Evolutionary conservation across 495 filamentous ascomycete species (phyloP).

Genomic region (Talaromyces adpressus): DNA sequence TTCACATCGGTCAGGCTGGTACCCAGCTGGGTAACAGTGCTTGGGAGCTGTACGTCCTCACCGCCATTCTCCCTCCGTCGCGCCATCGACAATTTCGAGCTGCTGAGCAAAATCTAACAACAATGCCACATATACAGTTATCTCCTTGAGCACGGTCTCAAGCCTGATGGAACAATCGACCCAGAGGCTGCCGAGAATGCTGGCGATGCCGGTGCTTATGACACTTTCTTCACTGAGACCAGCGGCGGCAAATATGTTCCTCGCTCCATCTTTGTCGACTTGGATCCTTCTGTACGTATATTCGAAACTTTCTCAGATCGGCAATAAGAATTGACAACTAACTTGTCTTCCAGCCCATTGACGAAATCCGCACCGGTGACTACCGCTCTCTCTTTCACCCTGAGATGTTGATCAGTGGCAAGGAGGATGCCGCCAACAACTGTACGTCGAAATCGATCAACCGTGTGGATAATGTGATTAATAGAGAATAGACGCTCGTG

Average conservation of each 20-base stretch:
- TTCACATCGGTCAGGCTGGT: conserved; percentile 92
- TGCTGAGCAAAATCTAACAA: background rate
- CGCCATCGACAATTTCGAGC: background rate
- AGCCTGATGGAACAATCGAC: conserved; percentile 64
- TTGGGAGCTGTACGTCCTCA: conserved; percentile 82
- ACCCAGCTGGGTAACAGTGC: conserved; percentile 89
- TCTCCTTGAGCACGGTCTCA: conserved; percentile 84
- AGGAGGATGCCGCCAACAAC: conserved; percentile 94
- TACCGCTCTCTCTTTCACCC: conserved; percentile 89
- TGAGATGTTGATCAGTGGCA: conserved; percentile 79
- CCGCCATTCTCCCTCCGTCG: conserved; percentile 24
- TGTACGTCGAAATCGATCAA: conserved; percentile 32
- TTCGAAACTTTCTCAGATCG: background rate
- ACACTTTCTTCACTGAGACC: conserved; percentile 91
- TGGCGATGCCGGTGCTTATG: conserved; percentile 63
- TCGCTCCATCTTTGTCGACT: conserved; percentile 81
- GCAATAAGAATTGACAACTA: conserved; percentile 8
- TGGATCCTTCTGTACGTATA: conserved; percentile 71
- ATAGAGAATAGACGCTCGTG: conserved; percentile 64
- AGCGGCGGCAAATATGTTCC: conserved; percentile 84
- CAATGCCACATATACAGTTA: conserved; percentile 47
- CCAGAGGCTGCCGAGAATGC: conserved; percentile 51
- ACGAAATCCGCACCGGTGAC: conserved; percentile 78
- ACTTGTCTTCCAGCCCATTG: conserved; percentile 54
- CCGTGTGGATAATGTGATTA: conserved; percentile 12